Conservation (phyloP, 805 yeast genomes). For the Cyberlindnera mycetangii region DNA sequence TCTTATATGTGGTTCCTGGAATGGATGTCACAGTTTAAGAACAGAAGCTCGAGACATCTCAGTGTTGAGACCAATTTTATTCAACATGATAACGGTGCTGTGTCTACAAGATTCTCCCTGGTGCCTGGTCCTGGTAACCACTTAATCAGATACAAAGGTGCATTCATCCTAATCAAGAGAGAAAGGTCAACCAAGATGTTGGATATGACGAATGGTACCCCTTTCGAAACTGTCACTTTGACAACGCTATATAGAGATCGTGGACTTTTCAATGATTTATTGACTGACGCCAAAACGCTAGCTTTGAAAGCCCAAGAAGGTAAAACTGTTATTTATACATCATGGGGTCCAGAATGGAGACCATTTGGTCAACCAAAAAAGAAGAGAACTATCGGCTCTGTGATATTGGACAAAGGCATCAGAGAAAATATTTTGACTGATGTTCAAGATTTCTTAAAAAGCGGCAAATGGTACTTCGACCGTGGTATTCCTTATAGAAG, state of each 20-base stretch:
- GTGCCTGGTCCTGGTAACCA: conserved; percentile 99
- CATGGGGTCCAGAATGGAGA: conserved; percentile 99
- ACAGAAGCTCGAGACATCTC: conserved; percentile 74
- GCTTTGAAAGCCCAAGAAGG: conserved; percentile 87
- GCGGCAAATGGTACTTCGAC: conserved; percentile 90
- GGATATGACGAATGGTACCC: conserved; percentile 88
- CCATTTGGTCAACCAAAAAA: conserved; percentile 95
- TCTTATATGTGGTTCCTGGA: conserved; percentile 93
- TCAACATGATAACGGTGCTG: conserved; percentile 92
- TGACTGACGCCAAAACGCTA: conserved; percentile 78
- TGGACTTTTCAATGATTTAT: conserved; percentile 59
- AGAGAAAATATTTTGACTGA: conserved; percentile 65
- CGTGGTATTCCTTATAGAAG: conserved; percentile 97
- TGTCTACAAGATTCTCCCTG: conserved; percentile 78
- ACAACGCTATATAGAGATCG: conserved; percentile 88
- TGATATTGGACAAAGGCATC: conserved; percentile 75
- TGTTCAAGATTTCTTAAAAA: conserved; percentile 71
- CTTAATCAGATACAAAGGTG: conserved; percentile 78
- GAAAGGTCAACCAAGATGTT: conserved; percentile 88
- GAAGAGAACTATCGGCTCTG: conserved; percentile 81
- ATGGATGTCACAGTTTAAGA: conserved; percentile 88
- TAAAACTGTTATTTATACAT: conserved; percentile 87
- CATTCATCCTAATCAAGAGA: conserved; percentile 82
- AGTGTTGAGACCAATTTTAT: conserved; percentile 84
- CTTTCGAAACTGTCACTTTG: conserved; percentile 92